Conservation (phyloP, 2,329 filamentous ascomycete genomes). For the Coniochaeta pulveracea region DNA sequence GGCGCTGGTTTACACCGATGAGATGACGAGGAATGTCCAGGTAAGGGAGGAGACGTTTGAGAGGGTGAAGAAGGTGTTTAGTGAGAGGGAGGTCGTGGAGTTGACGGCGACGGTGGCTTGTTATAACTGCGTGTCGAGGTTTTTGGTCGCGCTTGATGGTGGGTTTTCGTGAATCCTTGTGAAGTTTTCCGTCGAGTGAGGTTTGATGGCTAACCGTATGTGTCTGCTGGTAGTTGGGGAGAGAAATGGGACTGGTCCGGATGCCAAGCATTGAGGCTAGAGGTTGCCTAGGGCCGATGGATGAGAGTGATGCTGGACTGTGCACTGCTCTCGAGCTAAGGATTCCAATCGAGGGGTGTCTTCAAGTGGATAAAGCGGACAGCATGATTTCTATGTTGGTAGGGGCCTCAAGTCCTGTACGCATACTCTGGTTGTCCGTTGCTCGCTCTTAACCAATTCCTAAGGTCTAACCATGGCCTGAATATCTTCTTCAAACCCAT, state of each 20-base stretch:
- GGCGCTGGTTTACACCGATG: conserved; percentile 64
- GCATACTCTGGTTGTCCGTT: too few relatives aligned
- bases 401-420: too few relatives aligned
- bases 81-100: conserved; percentile 66
- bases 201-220: conserved; percentile 16
- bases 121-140: conserved; percentile 79
- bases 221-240: conserved; percentile 40
- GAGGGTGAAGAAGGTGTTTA: conserved; percentile 48
- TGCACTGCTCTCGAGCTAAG: too few relatives aligned
- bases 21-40: conserved; percentile 66
- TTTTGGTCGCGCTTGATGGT: conserved; percentile 73
- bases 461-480: too few relatives aligned
- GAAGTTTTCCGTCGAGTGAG: not conserved
- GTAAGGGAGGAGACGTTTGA: conserved; percentile 61
- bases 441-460: too few relatives aligned
- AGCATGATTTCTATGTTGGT: too few relatives aligned
- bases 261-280: conserved; percentile 22
- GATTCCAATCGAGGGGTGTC: too few relatives aligned
- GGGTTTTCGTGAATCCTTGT: conserved; percentile 18
- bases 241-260: conserved; percentile 40
- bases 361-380: too few relatives aligned
- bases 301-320: too few relatives aligned
- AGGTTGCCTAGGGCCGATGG: too few relatives aligned
- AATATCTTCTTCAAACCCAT: too few relatives aligned
- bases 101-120: conserved; percentile 67